Evolutionary conservation across 306 rosid genomes (phyloP).

Genomic region (Rosa lucieae): DNA sequence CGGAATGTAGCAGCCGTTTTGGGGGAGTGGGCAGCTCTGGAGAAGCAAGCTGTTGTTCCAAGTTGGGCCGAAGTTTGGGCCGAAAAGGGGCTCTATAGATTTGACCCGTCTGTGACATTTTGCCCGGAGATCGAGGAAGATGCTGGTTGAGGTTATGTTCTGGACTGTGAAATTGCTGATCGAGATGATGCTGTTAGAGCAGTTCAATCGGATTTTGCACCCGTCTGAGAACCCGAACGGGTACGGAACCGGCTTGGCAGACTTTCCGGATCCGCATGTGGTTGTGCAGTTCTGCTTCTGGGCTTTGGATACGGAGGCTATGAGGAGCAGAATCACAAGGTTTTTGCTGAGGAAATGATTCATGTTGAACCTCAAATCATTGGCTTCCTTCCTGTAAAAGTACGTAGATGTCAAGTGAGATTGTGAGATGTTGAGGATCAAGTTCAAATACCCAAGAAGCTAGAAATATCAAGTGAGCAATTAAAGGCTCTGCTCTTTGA

Average conservation of each 20-base stretch:
- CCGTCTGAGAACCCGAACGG: constrained; percentile 70
- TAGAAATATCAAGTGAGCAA: neutral
- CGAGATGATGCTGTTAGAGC: constrained; percentile 10
- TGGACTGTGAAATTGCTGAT: constrained; percentile 42
- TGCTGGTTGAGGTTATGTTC: constrained; percentile 43
- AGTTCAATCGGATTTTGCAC: constrained; percentile 41
- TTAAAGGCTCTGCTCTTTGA: neutral
- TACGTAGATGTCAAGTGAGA: neutral
- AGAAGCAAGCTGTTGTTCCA: constrained; percentile 56
- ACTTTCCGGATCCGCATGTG: constrained; percentile 41
- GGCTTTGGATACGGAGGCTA: constrained; percentile 37
- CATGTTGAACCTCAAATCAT: constrained; percentile 7
- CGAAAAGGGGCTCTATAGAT: constrained; percentile 41
- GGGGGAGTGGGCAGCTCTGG: constrained; percentile 32
- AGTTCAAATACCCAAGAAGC: neutral
- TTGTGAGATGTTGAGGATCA: neutral
- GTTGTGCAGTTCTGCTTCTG: constrained; percentile 21
- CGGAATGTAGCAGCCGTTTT: constrained; percentile 42
- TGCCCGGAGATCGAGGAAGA: constrained; percentile 51
- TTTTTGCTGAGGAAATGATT: constrained; percentile 16
- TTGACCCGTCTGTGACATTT: constrained; percentile 42
- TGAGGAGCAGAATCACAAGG: constrained; percentile 24
- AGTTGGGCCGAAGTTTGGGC: constrained; percentile 36
- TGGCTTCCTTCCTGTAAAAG: too few species aligned
- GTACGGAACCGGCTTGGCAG: constrained; percentile 26